Conservation (phyloP, 1,139 yeast genomes). For the Hemisphaericaspora subhashii region DNA sequence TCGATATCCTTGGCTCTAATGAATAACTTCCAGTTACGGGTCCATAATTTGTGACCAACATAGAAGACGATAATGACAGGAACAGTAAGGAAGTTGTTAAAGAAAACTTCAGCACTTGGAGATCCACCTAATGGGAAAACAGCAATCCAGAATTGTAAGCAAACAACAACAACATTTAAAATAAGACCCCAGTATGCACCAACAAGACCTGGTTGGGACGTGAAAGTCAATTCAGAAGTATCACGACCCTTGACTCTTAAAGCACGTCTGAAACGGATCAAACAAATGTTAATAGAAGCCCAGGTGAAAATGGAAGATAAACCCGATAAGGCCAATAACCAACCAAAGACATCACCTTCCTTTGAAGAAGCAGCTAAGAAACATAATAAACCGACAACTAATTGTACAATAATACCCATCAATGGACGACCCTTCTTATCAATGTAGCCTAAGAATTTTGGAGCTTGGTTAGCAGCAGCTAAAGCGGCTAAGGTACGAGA, state of each 20-base stretch:
- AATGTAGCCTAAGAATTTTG: constrained; percentile 67
- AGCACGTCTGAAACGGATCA: constrained; percentile 77
- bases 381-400: constrained; percentile 64
- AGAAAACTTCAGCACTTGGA: constrained; percentile 60
- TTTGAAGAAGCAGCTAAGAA: constrained; percentile 70
- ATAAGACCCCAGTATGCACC: constrained; percentile 70
- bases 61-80: constrained; percentile 61
- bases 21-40: constrained; percentile 49
- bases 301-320: constrained; percentile 83
- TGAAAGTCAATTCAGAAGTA: constrained; percentile 65
- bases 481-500: constrained; percentile 82
- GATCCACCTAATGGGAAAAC: constrained; percentile 60
- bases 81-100: constrained; percentile 60
- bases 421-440: constrained; percentile 77
- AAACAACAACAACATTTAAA: constrained; percentile 62
- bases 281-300: constrained; percentile 77
- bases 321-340: constrained; percentile 85
- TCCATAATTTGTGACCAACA: constrained; percentile 56
- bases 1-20: constrained; percentile 57
- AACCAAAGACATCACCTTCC: constrained; percentile 66
- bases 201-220: constrained; percentile 63
- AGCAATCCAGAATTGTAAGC: constrained; percentile 83
- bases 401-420: constrained; percentile 59
- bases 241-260: constrained; percentile 64
- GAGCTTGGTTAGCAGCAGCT: constrained; percentile 82